Evolutionary conservation across 2,329 filamentous ascomycete species (phyloP), one percentile per base, ranked within the genome.

Genomic region (Chrysosporium keratinophilum): DNA sequence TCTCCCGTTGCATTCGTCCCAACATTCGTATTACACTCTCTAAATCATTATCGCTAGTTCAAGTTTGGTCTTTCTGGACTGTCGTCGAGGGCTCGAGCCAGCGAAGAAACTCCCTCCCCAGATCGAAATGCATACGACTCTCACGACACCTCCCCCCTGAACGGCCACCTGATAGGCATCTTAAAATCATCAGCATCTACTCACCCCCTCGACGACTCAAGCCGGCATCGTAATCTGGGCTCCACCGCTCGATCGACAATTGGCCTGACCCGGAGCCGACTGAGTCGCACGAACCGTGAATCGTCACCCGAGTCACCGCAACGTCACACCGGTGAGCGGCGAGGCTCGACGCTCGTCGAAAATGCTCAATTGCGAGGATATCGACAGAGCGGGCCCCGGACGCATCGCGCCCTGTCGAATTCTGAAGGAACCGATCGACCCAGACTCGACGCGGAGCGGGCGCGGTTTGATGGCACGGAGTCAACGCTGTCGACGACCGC

Each of bases 401-500:
- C 62, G 46, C 70, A 63, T 50, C 68, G 66, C 45, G 65, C 68
- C 33, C 59, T 61, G 44, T 69, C 64, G n/a, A 60, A 54, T 46
- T 70, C 64, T 35, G 70, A 69, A 54, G 62, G 59, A 46, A 66
- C 64, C 6, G 68, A 69, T 54, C 65, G 63, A 52, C 63, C 59
- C 47, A 67, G 58, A 56, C 59, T 60, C 19, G 52, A 66, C 10
- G 50, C 56, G n/a, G 68, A 71, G 20, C 67, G 65, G 50, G 50
- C 69, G 31, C 64, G 66, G 50, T 62, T 65, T 17, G 83, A 90
- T 63, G 84, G 84, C 7, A 89, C 88, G 0, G 88, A 93, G 62
- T 97, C 93, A 0, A 91, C 86, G 0, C 78, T 86, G 34, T 97
- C 93, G 0, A 93, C 88, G 0, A 89, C 85, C 1, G 88, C 88